phyloP scores from a whole-genome alignment of 306 rosid genomes.

The Rosa lucieae region DNA sequence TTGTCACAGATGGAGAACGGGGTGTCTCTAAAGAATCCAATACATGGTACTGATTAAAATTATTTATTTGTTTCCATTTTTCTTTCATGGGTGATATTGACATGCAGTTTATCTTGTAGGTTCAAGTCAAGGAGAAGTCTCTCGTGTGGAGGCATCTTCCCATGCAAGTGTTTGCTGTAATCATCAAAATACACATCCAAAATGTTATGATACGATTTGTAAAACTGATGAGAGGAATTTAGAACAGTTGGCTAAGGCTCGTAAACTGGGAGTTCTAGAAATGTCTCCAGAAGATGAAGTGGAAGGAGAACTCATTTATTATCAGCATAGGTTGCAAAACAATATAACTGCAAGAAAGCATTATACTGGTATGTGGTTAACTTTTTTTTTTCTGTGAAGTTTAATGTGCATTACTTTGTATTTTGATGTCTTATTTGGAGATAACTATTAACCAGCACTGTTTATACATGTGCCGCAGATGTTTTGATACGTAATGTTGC shows the following conservation, averaged over 20 bases:
- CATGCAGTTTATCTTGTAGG: constrained; percentile 45
- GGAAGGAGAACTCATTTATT: constrained; percentile 84
- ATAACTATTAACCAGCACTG: constrained; percentile 26
- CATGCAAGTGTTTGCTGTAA: constrained; percentile 48
- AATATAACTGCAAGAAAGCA: constrained; percentile 59
- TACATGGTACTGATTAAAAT: constrained; percentile 38
- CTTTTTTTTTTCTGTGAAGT: neutral
- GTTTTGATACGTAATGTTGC: constrained; percentile 55
- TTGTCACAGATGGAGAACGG: constrained; percentile 48
- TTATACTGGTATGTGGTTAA: constrained; percentile 51
- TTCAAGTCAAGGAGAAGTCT: constrained; percentile 37
- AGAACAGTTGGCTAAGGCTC: constrained; percentile 50
- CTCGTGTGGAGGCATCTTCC: constrained; percentile 42
- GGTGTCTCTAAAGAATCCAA: constrained; percentile 31
- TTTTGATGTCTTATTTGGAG: constrained; percentile 2
- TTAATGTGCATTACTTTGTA: constrained; percentile 3
- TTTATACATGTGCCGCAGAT: constrained; percentile 52
- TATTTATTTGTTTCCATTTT: constrained; percentile 14
- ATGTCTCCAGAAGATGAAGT: constrained; percentile 75
- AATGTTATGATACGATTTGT: constrained; percentile 32
- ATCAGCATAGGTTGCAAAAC: constrained; percentile 66
- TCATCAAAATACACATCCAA: constrained; percentile 43
- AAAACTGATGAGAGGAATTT: constrained; percentile 39
- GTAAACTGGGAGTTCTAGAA: constrained; percentile 43
- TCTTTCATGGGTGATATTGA: constrained; percentile 31